phyloP scores from a whole-genome alignment of 768 basidiomycete genomes.

The Leucocoprinus birnbaumii region DNA sequence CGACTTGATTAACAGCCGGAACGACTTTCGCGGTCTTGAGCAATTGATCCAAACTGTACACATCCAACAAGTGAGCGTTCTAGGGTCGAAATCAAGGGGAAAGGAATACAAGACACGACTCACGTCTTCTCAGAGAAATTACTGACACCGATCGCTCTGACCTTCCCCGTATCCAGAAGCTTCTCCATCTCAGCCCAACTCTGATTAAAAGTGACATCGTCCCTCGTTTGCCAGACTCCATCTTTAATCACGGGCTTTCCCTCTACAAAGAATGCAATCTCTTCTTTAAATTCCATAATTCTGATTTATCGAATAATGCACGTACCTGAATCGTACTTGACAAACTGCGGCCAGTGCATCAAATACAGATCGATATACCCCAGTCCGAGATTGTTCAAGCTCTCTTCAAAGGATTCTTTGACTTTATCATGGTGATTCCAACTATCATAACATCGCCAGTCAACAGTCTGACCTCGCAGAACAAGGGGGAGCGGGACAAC shows the following conservation, averaged over 20 bases:
- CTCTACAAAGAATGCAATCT: no score
- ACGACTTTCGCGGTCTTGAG: constrained; percentile 38
- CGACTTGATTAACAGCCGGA: constrained; percentile 48
- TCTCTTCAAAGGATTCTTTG: constrained; percentile 36
- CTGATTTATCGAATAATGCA: no score
- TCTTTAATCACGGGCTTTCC: constrained; percentile 21
- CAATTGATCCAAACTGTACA: constrained; percentile 33
- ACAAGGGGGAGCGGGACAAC: constrained; percentile 8
- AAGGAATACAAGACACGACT: constrained; percentile 11
- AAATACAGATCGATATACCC: constrained; percentile 56
- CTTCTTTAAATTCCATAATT: no score
- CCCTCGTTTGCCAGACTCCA: constrained; percentile 30
- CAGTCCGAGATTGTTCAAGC: constrained; percentile 34
- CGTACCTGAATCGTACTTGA: constrained; percentile 26
- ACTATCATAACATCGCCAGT: constrained; percentile 15
- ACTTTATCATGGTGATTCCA: constrained; percentile 37
- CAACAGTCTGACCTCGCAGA: no score
- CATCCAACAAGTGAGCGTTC: neutral
- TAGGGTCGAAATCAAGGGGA: no score
- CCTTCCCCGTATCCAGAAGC: constrained; percentile 41
- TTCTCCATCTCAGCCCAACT: constrained; percentile 52
- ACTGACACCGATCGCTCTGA: constrained; percentile 52
- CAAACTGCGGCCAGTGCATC: constrained; percentile 47
- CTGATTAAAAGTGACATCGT: constrained; percentile 34
- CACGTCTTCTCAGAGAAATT: constrained; percentile 60